These are phyloP conservation scores for Deinandra increscens DNA, from an alignment of 129 eudicot genomes.

Conservation along the genomic window DNA sequence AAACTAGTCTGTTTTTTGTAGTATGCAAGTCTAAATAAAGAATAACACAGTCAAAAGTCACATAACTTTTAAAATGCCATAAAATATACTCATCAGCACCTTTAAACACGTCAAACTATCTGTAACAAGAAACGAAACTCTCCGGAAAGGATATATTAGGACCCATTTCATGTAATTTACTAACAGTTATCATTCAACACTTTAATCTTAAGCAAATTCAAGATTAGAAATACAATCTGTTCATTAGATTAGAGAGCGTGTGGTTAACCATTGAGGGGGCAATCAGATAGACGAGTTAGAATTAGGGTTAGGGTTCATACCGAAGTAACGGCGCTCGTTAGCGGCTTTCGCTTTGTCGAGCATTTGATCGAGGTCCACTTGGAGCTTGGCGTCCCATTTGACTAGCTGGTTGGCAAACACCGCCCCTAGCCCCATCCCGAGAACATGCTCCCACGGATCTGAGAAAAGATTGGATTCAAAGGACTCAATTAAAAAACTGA, in stretches of 20 bases:
- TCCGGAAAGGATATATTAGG: too few relatives aligned
- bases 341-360: slow-evolving; percentile 90
- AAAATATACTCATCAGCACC: not conserved
- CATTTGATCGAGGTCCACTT: slow-evolving; percentile 79
- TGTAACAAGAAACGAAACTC: not conserved
- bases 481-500: not conserved
- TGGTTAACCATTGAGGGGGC: not conserved
- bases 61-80: not conserved
- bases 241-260: too few relatives aligned
- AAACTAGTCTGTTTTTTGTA: not conserved
- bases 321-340: slow-evolving; percentile 93
- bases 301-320: slow-evolving; percentile 33
- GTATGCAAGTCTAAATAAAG: not conserved
- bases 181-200: not conserved
- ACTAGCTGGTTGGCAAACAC: slow-evolving; percentile 83
- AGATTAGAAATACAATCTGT: too few relatives aligned
- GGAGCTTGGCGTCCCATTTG: slow-evolving; percentile 82
- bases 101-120: not conserved
- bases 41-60: not conserved
- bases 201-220: too few relatives aligned
- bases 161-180: not conserved
- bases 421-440: slow-evolving; percentile 89
- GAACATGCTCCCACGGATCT: slow-evolving; percentile 98
- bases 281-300: not conserved
- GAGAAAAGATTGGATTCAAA: not conserved